Evolutionary conservation across 1,284 basidiomycete genomes (phyloP), one percentile per base, ranked within the genome.

Genomic region (Sanghuangporus baumii): DNA sequence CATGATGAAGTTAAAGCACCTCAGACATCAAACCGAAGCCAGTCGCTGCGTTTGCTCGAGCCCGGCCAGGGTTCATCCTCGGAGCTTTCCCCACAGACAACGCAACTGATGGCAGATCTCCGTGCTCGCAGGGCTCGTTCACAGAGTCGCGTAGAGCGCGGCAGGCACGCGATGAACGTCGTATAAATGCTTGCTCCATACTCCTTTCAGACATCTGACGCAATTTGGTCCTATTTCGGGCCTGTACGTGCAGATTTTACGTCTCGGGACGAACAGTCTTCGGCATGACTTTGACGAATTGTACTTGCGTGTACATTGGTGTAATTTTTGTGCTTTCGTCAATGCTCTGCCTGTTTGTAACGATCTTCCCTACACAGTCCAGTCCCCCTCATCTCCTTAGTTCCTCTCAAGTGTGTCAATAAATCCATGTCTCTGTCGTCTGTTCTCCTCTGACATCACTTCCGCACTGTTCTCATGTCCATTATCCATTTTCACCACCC

Each of bases 41-140:
- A 70, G 20, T 67, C 69, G 1, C 71, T 63, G 67, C 48, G 47
- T 69, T 61, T 65, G 70, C 62, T 71, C 70, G 55, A 57, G 37
- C 79, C 84, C 2, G 87, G 86, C 3, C 85, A 87, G n/a, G 80
- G 84, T n/a, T 85, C 82, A 31, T 89, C 88, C 3, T 81, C 86
- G 12, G 89, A 90, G 67, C 74, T 91, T 55, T 90, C 88, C 23
- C 86, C 87, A 11, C 72, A 86, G 40, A 84, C 80, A 7, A 78
- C 78, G 66, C 79, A 86, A 69, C 79, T 91, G 69, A 90, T 90
- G 89, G 74, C 75, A 61, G 79, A 84, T 68, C 70, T 87, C 55
- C 76, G 88, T 63, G 77, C 82, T 66, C 80, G 86, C 69, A 78
- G 84, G 59, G 77, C 75, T 73, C 76, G 75, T 50, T 79, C 78